Evolutionary conservation across 441 rosid genomes (phyloP).

Genomic region (Erodium texanum): DNA sequence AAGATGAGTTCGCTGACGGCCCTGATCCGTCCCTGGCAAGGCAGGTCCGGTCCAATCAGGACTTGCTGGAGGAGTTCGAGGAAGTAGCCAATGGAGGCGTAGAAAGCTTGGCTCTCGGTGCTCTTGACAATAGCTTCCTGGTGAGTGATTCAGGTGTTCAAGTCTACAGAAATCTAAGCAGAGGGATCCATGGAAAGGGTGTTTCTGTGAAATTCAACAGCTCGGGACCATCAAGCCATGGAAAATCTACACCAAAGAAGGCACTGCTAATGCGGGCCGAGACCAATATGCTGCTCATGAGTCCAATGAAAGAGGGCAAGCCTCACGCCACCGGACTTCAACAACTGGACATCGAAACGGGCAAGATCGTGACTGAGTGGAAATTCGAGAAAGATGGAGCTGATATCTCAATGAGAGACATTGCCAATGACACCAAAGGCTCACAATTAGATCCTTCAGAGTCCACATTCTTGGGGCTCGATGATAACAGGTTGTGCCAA

Average conservation of each 20-base stretch:
- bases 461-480: conserved; percentile 59
- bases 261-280: conserved; percentile 65
- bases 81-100: conserved; percentile 63
- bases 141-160: conserved; percentile 60
- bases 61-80: conserved; percentile 55
- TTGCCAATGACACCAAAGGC: conserved; percentile 53
- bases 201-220: conserved; percentile 42
- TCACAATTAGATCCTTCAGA: conserved; percentile 73
- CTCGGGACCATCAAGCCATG: conserved; percentile 23
- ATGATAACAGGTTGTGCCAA: conserved; percentile 64
- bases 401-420: conserved; percentile 53
- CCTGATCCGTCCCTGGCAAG: conserved; percentile 21
- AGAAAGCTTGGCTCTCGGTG: conserved; percentile 55
- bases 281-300: conserved; percentile 72
- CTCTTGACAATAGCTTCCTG: conserved; percentile 59
- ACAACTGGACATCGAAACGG: conserved; percentile 59
- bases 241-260: conserved; percentile 42
- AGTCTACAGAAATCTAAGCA: conserved; percentile 48
- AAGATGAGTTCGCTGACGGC: conserved; percentile 25
- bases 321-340: conserved; percentile 44
- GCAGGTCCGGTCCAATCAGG: conserved; percentile 21
- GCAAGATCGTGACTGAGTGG: conserved; percentile 70
- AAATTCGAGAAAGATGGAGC: conserved; percentile 61
- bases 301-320: conserved; percentile 51
- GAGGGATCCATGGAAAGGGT: conserved; percentile 60